Percentiles rank a stretch among this genome's conserved stretches.
Conservation (phyloP, 768 basidiomycete species). For the Naematelia aurantialba region DNA sequence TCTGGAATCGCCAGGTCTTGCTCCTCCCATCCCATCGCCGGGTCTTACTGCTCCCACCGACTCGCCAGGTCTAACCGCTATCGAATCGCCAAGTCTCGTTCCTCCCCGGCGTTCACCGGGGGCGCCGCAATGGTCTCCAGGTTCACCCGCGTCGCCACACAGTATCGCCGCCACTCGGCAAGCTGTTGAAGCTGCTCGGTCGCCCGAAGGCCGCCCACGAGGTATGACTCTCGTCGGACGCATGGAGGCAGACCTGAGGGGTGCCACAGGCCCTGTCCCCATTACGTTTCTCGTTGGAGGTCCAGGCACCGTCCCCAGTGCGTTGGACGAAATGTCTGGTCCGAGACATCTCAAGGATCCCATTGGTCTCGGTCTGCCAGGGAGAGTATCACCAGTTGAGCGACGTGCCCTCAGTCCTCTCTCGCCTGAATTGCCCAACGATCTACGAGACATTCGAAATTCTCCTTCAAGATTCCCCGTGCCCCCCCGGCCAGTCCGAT, state of each 20-base stretch:
- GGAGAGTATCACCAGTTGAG: not conserved
- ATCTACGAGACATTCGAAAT: not conserved
- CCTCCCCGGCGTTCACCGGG: conserved; percentile 2
- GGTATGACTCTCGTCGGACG: conserved; percentile 44
- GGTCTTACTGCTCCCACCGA: not conserved
- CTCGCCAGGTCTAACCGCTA: not conserved
- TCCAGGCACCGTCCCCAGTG: conserved; percentile 10
- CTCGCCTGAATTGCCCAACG: conserved; percentile 1
- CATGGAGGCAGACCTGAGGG: conserved; percentile 42
- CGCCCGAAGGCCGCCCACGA: conserved; percentile 22
- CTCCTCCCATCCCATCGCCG: not conserved
- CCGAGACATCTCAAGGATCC: not conserved
- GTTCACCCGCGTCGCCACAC: conserved; percentile 37
- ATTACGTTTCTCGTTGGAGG: conserved; percentile 43
- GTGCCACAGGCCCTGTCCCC: conserved; percentile 43
- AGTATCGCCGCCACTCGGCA: conserved; percentile 32
- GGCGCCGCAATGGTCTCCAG: conserved; percentile 21
- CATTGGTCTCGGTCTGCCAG: conserved; percentile 30
- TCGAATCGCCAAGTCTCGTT: not conserved
- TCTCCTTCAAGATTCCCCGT: conserved; percentile 8
- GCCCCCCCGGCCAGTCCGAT: not conserved
- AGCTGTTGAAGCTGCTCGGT: conserved; percentile 34
- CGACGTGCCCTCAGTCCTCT: conserved; percentile 2
- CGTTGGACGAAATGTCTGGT: conserved; percentile 1
- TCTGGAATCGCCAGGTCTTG: not conserved